phyloP scores from a whole-genome alignment of 768 basidiomycete species.

The Boletus rubropictus region DNA sequence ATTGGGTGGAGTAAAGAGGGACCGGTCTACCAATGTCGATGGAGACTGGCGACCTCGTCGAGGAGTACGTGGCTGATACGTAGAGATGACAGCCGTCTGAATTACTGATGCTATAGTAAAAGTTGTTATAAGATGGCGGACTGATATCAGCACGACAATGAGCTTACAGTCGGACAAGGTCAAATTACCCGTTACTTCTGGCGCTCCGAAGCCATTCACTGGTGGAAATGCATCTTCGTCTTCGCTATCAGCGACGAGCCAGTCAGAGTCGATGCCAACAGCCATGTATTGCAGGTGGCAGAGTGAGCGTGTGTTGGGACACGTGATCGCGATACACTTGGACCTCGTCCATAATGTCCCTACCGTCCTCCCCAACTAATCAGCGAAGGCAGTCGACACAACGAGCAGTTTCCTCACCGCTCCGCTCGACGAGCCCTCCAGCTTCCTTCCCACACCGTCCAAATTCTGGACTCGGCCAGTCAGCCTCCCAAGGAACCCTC shows the following conservation, averaged over 20 bases:
- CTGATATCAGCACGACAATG: not conserved
- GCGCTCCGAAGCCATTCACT: not conserved
- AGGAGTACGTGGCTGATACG: conserved; percentile 13
- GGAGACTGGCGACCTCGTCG: conserved; percentile 4
- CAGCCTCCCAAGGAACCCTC: conserved; percentile 22
- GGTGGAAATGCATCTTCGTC: conserved; percentile 26
- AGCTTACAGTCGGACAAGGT: conserved; percentile 8
- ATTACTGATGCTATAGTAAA: conserved; percentile 13
- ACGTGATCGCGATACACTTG: conserved; percentile 24
- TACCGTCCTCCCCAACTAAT: conserved; percentile 10
- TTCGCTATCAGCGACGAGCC: conserved; percentile 49
- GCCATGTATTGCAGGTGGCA: conserved; percentile 8
- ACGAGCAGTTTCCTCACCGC: conserved; percentile 40
- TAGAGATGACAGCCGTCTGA: conserved; percentile 16
- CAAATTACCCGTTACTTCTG: not conserved
- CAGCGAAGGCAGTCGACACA: conserved; percentile 26
- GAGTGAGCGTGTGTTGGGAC: conserved; percentile 1
- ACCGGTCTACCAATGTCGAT: conserved; percentile 3
- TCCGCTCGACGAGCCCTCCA: conserved; percentile 38
- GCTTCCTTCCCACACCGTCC: conserved; percentile 15
- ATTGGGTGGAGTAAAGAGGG: conserved; percentile 28
- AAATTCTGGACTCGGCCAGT: conserved; percentile 15
- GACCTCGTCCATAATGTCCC: conserved; percentile 6
- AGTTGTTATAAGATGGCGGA: not conserved
- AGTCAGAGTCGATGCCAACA: conserved; percentile 24